Percentiles rank a stretch among this genome's conserved stretches.
These are phyloP conservation scores for Fragaria iinumae DNA, from an alignment of 306 rosid species.

Conservation along the genomic window DNA sequence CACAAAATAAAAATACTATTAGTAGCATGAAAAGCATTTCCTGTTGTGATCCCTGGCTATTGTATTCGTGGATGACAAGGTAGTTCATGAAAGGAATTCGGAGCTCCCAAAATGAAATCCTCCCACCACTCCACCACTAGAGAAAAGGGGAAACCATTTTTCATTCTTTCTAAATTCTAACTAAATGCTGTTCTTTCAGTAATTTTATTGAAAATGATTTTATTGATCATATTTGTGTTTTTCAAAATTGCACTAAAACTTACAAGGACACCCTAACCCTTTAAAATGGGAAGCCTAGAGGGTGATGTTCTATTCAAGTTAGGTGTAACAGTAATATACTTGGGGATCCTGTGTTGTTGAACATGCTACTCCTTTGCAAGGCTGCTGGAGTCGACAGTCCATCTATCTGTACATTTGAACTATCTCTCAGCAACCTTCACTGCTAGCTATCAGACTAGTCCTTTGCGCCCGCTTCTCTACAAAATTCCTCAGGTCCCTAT, in stretches of 20 bases:
- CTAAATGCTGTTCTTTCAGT: background rate
- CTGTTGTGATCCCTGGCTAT: no score
- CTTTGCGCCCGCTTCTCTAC: constrained; percentile 16
- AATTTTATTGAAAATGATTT: background rate
- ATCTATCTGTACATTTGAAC: constrained; percentile 19
- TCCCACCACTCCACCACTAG: background rate
- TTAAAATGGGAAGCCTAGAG: background rate
- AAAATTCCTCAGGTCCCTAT: constrained; percentile 37
- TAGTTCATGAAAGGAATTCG: background rate
- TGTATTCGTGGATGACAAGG: background rate
- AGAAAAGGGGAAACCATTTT: background rate
- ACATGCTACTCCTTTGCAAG: background rate
- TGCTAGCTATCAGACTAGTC: constrained; percentile 1
- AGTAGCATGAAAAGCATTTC: no score
- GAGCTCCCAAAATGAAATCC: background rate
- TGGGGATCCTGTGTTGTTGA: background rate
- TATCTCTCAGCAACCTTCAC: background rate
- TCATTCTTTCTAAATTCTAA: background rate
- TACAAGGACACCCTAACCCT: background rate
- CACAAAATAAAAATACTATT: no score
- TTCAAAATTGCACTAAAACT: background rate
- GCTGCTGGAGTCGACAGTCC: constrained; percentile 19
- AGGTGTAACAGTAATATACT: background rate
- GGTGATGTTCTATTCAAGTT: background rate
- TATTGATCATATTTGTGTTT: background rate